Evolutionary conservation across 371 early-diverging fungal species (phyloP).

Genomic region (Dinochytrium kinnereticum): DNA sequence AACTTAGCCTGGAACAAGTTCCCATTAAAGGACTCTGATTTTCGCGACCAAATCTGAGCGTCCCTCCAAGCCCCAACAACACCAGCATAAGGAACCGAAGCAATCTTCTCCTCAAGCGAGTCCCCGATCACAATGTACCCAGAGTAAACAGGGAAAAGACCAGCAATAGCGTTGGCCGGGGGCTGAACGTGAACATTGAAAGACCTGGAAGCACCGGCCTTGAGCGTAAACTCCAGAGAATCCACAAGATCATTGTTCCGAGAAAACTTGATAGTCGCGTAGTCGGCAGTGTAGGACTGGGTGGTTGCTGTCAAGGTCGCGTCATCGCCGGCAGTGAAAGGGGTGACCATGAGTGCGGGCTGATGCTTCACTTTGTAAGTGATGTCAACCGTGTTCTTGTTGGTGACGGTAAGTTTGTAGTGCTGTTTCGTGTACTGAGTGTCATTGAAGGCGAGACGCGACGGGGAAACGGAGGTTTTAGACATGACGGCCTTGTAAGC

Average conservation of each 20-base stretch:
- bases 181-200: constrained; percentile 21
- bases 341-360: constrained; percentile 21
- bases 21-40: neutral
- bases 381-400: constrained; percentile 58
- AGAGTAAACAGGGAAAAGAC: constrained; percentile 29
- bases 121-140: constrained; percentile 27
- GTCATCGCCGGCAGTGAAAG: constrained; percentile 23
- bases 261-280: constrained; percentile 20
- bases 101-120: neutral
- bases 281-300: constrained; percentile 21
- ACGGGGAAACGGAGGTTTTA: constrained; percentile 59
- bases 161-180: constrained; percentile 14
- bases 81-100: constrained; percentile 35
- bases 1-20: too few species aligned
- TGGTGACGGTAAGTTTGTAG: constrained; percentile 51
- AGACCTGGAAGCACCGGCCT: constrained; percentile 17
- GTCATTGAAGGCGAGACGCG: constrained; percentile 60
- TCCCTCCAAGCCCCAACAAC: constrained; percentile 18
- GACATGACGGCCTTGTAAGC: constrained; percentile 61
- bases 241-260: neutral
- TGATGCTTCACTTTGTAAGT: constrained; percentile 60
- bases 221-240: constrained; percentile 20
- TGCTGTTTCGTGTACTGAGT: constrained; percentile 50
- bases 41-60: constrained; percentile 12
- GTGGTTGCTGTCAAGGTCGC: neutral